Evolutionary conservation across 2,329 filamentous ascomycete species (phyloP).

Genomic region (Epichloe coenophiala): DNA sequence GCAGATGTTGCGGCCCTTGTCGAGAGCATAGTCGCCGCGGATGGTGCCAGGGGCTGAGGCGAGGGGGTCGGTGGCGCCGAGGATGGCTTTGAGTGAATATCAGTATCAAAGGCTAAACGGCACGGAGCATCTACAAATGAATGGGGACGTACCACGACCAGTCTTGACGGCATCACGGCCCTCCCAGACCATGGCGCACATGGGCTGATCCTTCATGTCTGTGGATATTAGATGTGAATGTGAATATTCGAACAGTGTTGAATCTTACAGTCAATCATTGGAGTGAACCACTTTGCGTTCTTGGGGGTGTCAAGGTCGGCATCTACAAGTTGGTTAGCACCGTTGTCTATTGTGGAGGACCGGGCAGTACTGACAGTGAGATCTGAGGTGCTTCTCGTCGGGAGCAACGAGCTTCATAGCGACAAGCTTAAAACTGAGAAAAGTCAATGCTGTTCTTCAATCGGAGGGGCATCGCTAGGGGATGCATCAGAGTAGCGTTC

Average conservation of each 20-base stretch:
- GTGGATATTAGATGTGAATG: neutral
- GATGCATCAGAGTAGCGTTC: slow-evolving; percentile 13
- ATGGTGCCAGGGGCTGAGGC: slow-evolving; percentile 94
- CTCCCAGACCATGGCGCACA: slow-evolving; percentile 99
- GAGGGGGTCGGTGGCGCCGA: slow-evolving; percentile 98
- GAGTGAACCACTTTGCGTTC: slow-evolving; percentile 92
- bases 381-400: slow-evolving; percentile 89
- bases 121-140: neutral
- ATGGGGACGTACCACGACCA: slow-evolving; percentile 57
- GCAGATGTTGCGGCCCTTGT: slow-evolving; percentile 90
- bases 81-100: slow-evolving; percentile 45
- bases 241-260: neutral
- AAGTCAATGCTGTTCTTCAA: neutral
- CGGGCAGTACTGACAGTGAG: slow-evolving; percentile 55
- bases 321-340: slow-evolving; percentile 35
- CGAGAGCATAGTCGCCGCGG: slow-evolving; percentile 82
- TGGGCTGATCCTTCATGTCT: slow-evolving; percentile 36
- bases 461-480: neutral
- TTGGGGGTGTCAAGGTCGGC: slow-evolving; percentile 52
- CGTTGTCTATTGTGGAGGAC: slow-evolving; percentile 3
- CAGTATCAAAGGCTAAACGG: slow-evolving; percentile 2
- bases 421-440: slow-evolving; percentile 67
- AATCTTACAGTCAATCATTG: slow-evolving; percentile 78
- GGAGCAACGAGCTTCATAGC: slow-evolving; percentile 92
- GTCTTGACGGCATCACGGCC: slow-evolving; percentile 98